Evolutionary conservation across 108 stramenopile species (phyloP).

Genomic region (Discostella pseudostelligera): DNA sequence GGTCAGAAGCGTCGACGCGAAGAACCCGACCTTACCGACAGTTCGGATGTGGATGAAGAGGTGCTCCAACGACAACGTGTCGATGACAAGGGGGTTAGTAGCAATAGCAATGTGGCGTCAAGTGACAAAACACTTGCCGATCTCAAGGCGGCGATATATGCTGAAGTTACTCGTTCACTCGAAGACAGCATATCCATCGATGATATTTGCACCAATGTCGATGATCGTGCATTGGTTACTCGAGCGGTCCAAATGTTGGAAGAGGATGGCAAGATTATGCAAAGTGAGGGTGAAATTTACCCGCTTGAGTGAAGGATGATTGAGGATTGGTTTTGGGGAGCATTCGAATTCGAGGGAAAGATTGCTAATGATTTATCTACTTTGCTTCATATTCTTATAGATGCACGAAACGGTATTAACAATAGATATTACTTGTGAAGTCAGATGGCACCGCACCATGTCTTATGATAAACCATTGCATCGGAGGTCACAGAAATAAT

Average conservation of each 20-base stretch:
- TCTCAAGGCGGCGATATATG: conserved; percentile 49
- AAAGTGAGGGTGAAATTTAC: conserved; percentile 46
- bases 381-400: too few relatives aligned
- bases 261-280: conserved; percentile 54
- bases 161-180: conserved; percentile 39
- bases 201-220: conserved; percentile 45
- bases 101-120: not conserved
- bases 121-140: conserved; percentile 21
- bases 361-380: too few relatives aligned
- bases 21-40: conserved; percentile 39
- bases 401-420: too few relatives aligned
- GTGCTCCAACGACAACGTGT: conserved; percentile 31
- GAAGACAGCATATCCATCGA: conserved; percentile 55
- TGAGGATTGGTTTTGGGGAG: too few relatives aligned
- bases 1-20: conserved; percentile 32
- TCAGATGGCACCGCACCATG: too few relatives aligned
- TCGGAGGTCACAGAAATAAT: too few relatives aligned
- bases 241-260: conserved; percentile 50
- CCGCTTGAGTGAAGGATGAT: conserved; percentile 16
- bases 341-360: too few relatives aligned
- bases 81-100: conserved; percentile 21
- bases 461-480: too few relatives aligned
- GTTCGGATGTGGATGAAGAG: conserved; percentile 38
- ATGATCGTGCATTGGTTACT: conserved; percentile 53
- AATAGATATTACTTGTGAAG: too few relatives aligned